Evolutionary conservation across 371 early-diverging fungal genomes (phyloP).

Genomic region (Basidiobolus meristosporus): DNA sequence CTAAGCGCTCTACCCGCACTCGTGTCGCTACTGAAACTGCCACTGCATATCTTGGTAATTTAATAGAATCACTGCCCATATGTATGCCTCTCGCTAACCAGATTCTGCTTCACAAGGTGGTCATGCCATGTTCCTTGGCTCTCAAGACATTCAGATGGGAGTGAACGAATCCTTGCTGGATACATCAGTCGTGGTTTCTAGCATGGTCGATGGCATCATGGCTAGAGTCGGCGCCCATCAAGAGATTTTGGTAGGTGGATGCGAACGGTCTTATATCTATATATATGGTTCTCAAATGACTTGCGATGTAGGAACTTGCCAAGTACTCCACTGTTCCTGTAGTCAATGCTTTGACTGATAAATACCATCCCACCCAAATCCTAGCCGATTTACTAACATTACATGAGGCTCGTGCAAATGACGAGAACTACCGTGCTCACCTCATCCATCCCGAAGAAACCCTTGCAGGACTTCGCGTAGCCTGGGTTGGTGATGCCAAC

Average conservation of each 20-base stretch:
- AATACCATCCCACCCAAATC: slow-evolving; percentile 90
- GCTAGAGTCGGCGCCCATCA: slow-evolving; percentile 77
- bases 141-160: slow-evolving; percentile 85
- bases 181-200: slow-evolving; percentile 71
- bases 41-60: slow-evolving; percentile 53
- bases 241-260: slow-evolving; percentile 52
- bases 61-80: neutral
- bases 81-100: neutral
- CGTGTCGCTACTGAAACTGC: slow-evolving; percentile 90
- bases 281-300: neutral
- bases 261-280: slow-evolving; percentile 1
- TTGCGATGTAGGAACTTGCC: slow-evolving; percentile 33
- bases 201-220: slow-evolving; percentile 88
- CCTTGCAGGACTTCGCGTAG: slow-evolving; percentile 47
- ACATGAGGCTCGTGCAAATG: slow-evolving; percentile 34
- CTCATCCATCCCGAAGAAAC: slow-evolving; percentile 24
- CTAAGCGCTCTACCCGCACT: slow-evolving; percentile 88
- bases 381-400: slow-evolving; percentile 88
- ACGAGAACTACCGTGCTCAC: slow-evolving; percentile 17
- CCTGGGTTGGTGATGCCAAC: slow-evolving; percentile 95
- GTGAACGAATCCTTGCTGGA: slow-evolving; percentile 82
- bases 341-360: slow-evolving; percentile 83
- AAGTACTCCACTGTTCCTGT: slow-evolving; percentile 78
- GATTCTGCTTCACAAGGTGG: slow-evolving; percentile 36
- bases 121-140: slow-evolving; percentile 80